Base-by-base conservation (phyloP, 495 filamentous ascomycete genomes). In the Glonium stellatum region DNA sequence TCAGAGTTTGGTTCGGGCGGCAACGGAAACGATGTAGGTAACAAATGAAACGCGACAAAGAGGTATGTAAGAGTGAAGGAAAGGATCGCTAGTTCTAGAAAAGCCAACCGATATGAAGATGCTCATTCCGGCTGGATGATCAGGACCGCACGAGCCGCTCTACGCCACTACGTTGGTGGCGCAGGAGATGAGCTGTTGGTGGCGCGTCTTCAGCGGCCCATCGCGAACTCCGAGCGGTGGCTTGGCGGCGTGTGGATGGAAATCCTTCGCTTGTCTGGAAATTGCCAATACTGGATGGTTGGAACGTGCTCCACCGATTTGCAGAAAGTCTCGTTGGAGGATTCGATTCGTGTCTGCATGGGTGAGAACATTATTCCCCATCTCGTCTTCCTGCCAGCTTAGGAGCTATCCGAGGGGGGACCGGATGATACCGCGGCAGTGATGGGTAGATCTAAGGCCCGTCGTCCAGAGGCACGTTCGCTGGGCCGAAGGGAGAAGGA, bases 241-340 rank as follows among this genome's bases (percentile, higher is more conserved):
- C 21, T 37, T 46, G 56, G 39, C 39, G 39, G 18, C 10, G 18
- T 13, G 39, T 37, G 34, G 57, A 23, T 46, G 41, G 42, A 25
- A 34, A 59, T 59, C 57, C 46, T 54, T 59, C 49, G 22, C 39
- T 6, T 22, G 44, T 42, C n/a, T n/a, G 57, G 49, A 59, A 47
- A 44, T 53, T 53, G 48, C 10, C 11, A 27, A 15, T 47, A 11
- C 4, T 18, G 31, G 22, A n/a, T 36, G n/a, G 52, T 54, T 34
- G 52, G 52, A 12, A 19, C n/a, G 23, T 34, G 21, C 52, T 35
- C 52, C 18, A 15, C 39, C 13, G 39, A 44, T 44, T 44, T 44
- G 39, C 39, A 44, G 18, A 44, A 31, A 3, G 27, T 31, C 27
- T 31, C 27, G 27, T 31, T 31, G 27, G 27, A 31, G 6, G 27